Conservation (phyloP, 371 early-diverging fungal species). For the Mucor saturninus region DNA sequence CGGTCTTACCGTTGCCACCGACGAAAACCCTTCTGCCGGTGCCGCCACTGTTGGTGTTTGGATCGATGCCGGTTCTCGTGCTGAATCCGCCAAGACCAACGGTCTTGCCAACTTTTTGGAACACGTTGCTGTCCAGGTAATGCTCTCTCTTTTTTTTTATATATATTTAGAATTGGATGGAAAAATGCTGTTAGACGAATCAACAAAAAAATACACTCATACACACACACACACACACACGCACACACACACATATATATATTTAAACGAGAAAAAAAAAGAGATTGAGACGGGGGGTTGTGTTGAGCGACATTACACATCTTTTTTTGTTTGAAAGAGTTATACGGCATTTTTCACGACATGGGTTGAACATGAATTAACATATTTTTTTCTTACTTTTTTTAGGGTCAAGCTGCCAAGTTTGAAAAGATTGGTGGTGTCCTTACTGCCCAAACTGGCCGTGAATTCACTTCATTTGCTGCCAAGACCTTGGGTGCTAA, state of each 20-base stretch:
- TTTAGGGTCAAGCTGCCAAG: conserved; percentile 69
- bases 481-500: conserved; percentile 86
- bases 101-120: conserved; percentile 96
- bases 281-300: too few relatives aligned
- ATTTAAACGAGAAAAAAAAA: too few relatives aligned
- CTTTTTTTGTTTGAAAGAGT: neutral
- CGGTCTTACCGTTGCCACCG: conserved; percentile 93
- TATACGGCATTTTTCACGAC: too few relatives aligned
- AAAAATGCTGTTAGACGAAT: neutral
- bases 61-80: conserved; percentile 94
- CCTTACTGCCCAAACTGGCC: conserved; percentile 92
- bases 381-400: neutral
- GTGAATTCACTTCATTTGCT: conserved; percentile 95
- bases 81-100: conserved; percentile 78
- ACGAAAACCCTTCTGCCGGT: conserved; percentile 83
- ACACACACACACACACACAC: too few relatives aligned
- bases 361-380: too few relatives aligned
- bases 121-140: conserved; percentile 96
- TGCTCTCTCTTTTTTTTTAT: neutral
- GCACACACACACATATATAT: too few relatives aligned
- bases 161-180: neutral
- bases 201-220: too few relatives aligned
- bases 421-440: conserved; percentile 93
- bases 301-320: too few relatives aligned
- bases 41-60: conserved; percentile 97